phyloP scores from a whole-genome alignment of 257 asterid genomes.

The Solanum piurae region DNA sequence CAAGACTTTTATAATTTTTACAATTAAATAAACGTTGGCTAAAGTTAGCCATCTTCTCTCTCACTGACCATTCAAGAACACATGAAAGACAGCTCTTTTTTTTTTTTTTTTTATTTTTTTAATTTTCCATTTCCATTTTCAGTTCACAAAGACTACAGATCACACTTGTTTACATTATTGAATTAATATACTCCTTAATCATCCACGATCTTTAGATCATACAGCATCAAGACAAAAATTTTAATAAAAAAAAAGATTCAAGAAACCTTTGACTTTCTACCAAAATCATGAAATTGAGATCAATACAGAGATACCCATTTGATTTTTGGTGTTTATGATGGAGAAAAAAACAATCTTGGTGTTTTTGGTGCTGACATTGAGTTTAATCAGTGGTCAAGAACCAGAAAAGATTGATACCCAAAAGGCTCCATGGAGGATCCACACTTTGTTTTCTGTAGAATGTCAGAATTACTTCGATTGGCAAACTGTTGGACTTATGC shows the following conservation, averaged over 20 bases:
- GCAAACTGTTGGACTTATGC: conserved; percentile 97
- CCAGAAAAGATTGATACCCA: conserved; percentile 14
- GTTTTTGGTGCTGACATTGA: conserved; percentile 16
- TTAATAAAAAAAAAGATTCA: background rate
- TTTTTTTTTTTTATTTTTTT: background rate
- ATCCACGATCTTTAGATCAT: background rate
- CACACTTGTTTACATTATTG: background rate
- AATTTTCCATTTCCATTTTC: background rate
- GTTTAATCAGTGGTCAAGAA: conserved; percentile 19
- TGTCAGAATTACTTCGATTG: conserved; percentile 97
- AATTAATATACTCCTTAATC: background rate
- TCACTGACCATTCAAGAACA: background rate
- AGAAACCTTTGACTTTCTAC: background rate
- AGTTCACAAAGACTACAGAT: background rate
- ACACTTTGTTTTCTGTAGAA: conserved; percentile 90
- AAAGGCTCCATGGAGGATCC: conserved; percentile 67
- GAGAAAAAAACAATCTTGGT: conserved; percentile 7
- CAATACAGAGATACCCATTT: conserved; percentile 5
- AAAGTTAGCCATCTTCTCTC: background rate
- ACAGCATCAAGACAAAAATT: background rate
- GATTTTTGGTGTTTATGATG: conserved; percentile 20
- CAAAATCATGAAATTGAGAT: conserved; percentile 3
- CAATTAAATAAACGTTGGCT: background rate
- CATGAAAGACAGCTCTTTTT: background rate
- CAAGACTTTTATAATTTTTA: background rate